Evolutionary conservation across 2,329 filamentous ascomycete species (phyloP).

Genomic region (Parascedosporium putredinis): DNA sequence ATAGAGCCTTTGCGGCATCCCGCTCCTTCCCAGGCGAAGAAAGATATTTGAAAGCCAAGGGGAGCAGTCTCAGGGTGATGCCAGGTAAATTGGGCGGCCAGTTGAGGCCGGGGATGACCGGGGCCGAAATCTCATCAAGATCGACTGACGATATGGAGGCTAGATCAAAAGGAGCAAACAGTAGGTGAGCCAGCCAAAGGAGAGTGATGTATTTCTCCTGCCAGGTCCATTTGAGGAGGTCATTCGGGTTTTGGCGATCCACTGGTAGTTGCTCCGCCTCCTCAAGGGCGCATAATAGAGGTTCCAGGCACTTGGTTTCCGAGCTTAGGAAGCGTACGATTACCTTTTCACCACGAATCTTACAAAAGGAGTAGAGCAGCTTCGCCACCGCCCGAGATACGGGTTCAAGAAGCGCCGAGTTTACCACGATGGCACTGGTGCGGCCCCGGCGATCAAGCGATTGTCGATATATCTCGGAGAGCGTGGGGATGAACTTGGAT

Average conservation of each 20-base stretch:
- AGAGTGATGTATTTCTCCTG: conserved; percentile 81
- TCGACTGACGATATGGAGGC: conserved; percentile 65
- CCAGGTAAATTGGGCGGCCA: conserved; percentile 55
- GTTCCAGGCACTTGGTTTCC: conserved; percentile 75
- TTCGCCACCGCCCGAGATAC: conserved; percentile 63
- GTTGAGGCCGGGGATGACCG: conserved; percentile 34
- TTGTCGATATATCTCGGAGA: conserved; percentile 67
- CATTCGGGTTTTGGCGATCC: conserved; percentile 11
- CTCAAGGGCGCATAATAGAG: conserved; percentile 67
- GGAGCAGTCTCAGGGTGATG: conserved; percentile 60
- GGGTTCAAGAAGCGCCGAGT: conserved; percentile 36
- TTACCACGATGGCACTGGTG: conserved; percentile 23
- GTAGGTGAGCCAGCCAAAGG: conserved; percentile 75
- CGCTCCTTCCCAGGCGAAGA: conserved; percentile 73
- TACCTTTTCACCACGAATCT: conserved; percentile 87
- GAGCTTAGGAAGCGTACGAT: conserved; percentile 85
- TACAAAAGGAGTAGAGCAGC: conserved; percentile 84
- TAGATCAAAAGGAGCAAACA: conserved; percentile 83
- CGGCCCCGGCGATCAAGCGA: conserved; percentile 41
- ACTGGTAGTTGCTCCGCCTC: conserved; percentile 29
- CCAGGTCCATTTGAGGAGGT: conserved; percentile 51
- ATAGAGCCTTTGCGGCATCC: conserved; percentile 72
- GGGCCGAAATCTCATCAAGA: conserved; percentile 33
- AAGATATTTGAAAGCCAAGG: conserved; percentile 62
- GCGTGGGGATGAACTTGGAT: conserved; percentile 59